phyloP scores from a whole-genome alignment of 2,329 filamentous ascomycete species.

The Xylaria sp. region DNA sequence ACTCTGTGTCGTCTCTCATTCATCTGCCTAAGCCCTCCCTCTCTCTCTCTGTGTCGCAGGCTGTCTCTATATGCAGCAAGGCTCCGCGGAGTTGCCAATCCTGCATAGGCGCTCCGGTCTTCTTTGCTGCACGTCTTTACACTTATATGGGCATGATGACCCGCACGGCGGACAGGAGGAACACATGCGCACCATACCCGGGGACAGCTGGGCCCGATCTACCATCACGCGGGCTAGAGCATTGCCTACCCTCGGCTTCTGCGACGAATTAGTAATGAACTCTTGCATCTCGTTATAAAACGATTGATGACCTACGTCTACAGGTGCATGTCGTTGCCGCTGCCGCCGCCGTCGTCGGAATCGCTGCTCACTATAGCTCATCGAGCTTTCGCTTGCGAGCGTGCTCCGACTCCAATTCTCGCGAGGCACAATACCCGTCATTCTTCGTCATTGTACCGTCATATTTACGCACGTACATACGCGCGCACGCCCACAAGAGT shows the following conservation, averaged over 20 bases:
- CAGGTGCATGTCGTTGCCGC: not conserved
- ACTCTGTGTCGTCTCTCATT: too few relatives aligned
- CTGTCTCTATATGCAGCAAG: not conserved
- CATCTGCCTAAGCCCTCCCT: too few relatives aligned
- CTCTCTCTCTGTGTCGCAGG: not conserved
- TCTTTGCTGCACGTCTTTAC: not conserved
- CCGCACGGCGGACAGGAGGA: not conserved
- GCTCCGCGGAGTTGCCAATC: constrained; percentile 26
- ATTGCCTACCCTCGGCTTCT: not conserved
- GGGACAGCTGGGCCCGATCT: not conserved
- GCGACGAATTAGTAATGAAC: not conserved
- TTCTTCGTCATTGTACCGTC: not conserved
- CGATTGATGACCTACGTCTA: not conserved
- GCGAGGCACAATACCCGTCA: not conserved
- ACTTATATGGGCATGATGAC: not conserved
- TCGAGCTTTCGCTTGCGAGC: too few relatives aligned
- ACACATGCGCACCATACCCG: not conserved
- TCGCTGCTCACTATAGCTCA: too few relatives aligned
- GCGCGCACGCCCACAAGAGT: not conserved
- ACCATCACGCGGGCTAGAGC: too few relatives aligned
- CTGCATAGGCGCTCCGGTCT: not conserved
- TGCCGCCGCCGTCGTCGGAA: not conserved
- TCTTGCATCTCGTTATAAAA: not conserved
- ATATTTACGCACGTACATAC: not conserved
- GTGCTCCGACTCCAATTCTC: too few relatives aligned